Percentiles rank a stretch among this genome's conserved stretches.
Evolutionary conservation across 1,139 yeast species (phyloP).

Genomic region (Meyerozyma elateridarum): DNA sequence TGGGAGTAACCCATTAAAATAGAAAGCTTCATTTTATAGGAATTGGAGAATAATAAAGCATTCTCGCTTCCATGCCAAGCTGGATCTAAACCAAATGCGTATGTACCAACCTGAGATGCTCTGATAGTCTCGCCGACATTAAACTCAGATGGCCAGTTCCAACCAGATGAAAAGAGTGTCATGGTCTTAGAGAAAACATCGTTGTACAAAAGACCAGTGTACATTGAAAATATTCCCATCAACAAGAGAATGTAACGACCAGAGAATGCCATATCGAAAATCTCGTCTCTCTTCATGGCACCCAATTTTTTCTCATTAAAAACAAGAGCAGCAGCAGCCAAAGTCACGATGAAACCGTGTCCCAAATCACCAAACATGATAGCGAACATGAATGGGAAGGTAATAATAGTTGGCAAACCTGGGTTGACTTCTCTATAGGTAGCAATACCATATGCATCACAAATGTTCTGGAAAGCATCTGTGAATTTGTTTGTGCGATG

Average conservation of each 20-base stretch:
- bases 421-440: constrained; percentile 76
- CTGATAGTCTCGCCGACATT: constrained; percentile 52
- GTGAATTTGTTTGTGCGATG: constrained; percentile 76
- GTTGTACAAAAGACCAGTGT: constrained; percentile 72
- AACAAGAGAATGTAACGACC: constrained; percentile 70
- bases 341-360: constrained; percentile 63
- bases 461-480: constrained; percentile 68
- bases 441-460: constrained; percentile 79
- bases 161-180: constrained; percentile 66
- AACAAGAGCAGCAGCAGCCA: constrained; percentile 58
- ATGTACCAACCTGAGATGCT: constrained; percentile 55
- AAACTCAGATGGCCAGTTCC: constrained; percentile 61
- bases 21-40: constrained; percentile 78
- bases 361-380: constrained; percentile 87
- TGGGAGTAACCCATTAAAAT: constrained; percentile 76
- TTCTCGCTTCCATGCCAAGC: constrained; percentile 85
- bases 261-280: constrained; percentile 74
- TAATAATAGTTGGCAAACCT: constrained; percentile 72
- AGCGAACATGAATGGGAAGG: constrained; percentile 85
- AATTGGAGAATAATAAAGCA: constrained; percentile 66
- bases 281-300: constrained; percentile 66
- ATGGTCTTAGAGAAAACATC: constrained; percentile 76
- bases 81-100: constrained; percentile 66
- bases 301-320: constrained; percentile 55
- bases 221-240: constrained; percentile 77